Percentiles rank a stretch among this genome's conserved stretches.
Evolutionary conservation across 2,329 filamentous ascomycete species (phyloP).

Genomic region (Simplicillium sp.): DNA sequence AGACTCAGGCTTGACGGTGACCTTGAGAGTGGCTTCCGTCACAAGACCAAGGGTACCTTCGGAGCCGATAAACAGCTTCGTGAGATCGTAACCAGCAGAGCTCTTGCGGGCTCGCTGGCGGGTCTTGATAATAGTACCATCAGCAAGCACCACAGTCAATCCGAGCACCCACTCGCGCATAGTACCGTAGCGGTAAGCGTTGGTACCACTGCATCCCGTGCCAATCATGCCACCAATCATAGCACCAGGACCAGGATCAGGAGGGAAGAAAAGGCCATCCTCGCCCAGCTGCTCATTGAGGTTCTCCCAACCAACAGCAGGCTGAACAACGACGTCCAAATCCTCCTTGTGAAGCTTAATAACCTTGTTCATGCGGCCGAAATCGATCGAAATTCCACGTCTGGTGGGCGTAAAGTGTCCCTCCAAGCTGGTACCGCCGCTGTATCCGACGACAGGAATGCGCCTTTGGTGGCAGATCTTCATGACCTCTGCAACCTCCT

Average conservation of each 20-base stretch:
- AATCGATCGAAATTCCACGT: slow-evolving; percentile 80
- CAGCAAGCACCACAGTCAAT: slow-evolving; percentile 79
- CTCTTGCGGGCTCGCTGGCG: slow-evolving; percentile 81
- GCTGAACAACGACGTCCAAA: slow-evolving; percentile 67
- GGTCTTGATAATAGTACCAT: slow-evolving; percentile 85
- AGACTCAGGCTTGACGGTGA: slow-evolving; percentile 71
- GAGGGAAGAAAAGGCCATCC: slow-evolving; percentile 80
- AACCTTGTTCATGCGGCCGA: slow-evolving; percentile 76
- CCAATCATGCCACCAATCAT: slow-evolving; percentile 88
- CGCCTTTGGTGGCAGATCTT: slow-evolving; percentile 72
- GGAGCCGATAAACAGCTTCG: slow-evolving; percentile 78
- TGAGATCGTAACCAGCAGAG: slow-evolving; percentile 86
- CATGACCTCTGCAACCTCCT: slow-evolving; percentile 80
- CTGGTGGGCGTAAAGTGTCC: slow-evolving; percentile 79
- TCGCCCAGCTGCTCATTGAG: slow-evolving; percentile 69
- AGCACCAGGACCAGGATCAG: slow-evolving; percentile 81
- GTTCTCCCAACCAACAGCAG: slow-evolving; percentile 77
- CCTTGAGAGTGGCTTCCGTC: slow-evolving; percentile 81
- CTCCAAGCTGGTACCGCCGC: slow-evolving; percentile 81
- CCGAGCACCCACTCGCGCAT: slow-evolving; percentile 92
- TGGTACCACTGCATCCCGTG: slow-evolving; percentile 68
- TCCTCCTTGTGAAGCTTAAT: slow-evolving; percentile 68
- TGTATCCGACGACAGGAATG: slow-evolving; percentile 82
- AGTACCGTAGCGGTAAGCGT: slow-evolving; percentile 85
- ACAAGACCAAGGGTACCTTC: slow-evolving; percentile 88